These are phyloP conservation scores for Boletus sp. DNA, from an alignment of 1,284 basidiomycete species.

Conservation along the genomic window DNA sequence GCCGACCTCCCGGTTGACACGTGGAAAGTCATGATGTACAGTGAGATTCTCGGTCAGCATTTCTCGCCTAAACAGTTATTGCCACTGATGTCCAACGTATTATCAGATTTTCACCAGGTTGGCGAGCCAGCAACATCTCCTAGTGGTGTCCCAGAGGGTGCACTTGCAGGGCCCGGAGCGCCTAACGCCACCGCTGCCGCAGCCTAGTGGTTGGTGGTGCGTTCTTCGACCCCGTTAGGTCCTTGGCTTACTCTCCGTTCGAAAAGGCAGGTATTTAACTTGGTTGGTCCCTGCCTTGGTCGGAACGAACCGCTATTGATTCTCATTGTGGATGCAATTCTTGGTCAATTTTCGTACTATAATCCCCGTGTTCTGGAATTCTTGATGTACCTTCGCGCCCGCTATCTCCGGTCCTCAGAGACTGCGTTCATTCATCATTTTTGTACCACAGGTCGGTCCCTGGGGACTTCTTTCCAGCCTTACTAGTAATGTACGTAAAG, in stretches of 20 bases:
- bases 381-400: constrained; percentile 14
- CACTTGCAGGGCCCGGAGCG: constrained; percentile 62
- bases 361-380: constrained; percentile 14
- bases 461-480: constrained; percentile 17
- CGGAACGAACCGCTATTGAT: constrained; percentile 9
- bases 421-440: constrained; percentile 15
- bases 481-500: constrained; percentile 5
- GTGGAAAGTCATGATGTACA: constrained; percentile 99
- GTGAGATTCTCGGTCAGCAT: constrained; percentile 85
- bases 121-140: constrained; percentile 50
- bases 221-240: not conserved
- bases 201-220: constrained; percentile 20
- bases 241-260: constrained; percentile 7
- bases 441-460: constrained; percentile 13
- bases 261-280: constrained; percentile 14
- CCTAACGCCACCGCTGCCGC: constrained; percentile 14
- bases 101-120: constrained; percentile 78
- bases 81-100: constrained; percentile 14
- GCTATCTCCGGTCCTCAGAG: constrained; percentile 21
- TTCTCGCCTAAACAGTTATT: not conserved
- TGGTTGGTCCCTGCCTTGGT: constrained; percentile 17
- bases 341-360: constrained; percentile 23
- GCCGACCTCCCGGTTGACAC: constrained; percentile 99
- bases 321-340: constrained; percentile 10
- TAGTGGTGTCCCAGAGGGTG: constrained; percentile 58